Evolutionary conservation across 192 early-diverging fungal genomes (phyloP).

Genomic region (Backusella westeae): DNA sequence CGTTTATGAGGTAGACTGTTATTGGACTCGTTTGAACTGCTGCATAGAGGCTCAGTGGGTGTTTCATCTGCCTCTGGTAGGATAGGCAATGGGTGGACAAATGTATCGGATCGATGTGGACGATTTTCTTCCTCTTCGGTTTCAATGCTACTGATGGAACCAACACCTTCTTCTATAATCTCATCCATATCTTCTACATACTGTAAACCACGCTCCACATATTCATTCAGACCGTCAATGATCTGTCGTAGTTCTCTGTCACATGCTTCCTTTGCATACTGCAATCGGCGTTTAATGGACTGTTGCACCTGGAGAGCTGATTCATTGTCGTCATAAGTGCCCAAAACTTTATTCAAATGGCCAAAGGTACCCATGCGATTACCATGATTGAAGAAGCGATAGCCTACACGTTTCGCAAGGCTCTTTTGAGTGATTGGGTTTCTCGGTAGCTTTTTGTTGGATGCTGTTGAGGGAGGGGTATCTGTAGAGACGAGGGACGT

Average conservation of each 20-base stretch:
- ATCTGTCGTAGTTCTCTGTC: constrained; percentile 64
- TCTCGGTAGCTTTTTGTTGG: neutral
- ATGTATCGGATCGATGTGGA: neutral
- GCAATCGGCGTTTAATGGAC: constrained; percentile 29
- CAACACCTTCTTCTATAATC: constrained; percentile 21
- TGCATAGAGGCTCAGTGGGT: neutral
- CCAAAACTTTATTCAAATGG: constrained; percentile 5
- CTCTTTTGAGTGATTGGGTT: constrained; percentile 15
- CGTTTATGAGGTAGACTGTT: constrained; percentile 15
- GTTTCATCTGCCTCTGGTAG: neutral
- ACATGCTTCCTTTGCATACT: constrained; percentile 49
- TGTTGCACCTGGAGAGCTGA: constrained; percentile 15
- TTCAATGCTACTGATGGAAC: constrained; percentile 27
- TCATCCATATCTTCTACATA: constrained; percentile 48
- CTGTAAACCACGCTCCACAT: constrained; percentile 62
- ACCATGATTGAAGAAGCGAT: constrained; percentile 20
- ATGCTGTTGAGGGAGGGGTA: constrained; percentile 3
- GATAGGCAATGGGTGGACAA: neutral
- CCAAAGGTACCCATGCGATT: constrained; percentile 31
- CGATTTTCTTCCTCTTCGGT: constrained; percentile 15
- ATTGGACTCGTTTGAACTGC: neutral
- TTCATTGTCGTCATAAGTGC: neutral
- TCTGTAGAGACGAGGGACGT: neutral
- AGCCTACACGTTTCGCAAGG: constrained; percentile 16
- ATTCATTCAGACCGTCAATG: constrained; percentile 65